Base-by-base conservation (phyloP, 2,329 filamentous ascomycete genomes). In the Cadophora gregata region DNA sequence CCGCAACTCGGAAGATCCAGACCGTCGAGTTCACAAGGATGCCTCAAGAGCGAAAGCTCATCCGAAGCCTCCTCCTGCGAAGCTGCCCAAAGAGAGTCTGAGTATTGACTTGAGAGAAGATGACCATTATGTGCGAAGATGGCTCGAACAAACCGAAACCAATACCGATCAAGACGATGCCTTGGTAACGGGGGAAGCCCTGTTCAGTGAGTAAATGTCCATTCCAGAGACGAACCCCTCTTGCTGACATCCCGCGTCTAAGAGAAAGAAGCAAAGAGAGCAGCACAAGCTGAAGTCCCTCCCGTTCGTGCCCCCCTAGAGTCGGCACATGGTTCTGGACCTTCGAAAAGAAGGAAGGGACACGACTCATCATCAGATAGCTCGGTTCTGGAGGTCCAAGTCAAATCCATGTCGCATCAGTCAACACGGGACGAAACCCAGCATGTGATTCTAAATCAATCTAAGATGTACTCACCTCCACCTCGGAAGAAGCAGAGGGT, bases 131-230 rank as follows among this genome's bases (percentile, higher is more conserved):
- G 65, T 77, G 65, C 67, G 60, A 24, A 70, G 59, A 62, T 77
- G 75, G 75, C 71, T 77, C 62, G 70, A 66, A 27, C 71, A 70
- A 45, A 74, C 67, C n/a, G 65, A 67, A 47, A 58, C 64, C 19
- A 60, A 69, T 42, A 27, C 42, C 42, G 47, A 36, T 63, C n/a
- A 61, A 47, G 10, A 61, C 27, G 12, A 25, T 3, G 21, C 19
- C 38, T 24, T n/a, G n/a, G 42, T 51, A 56, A 33, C 58, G 9
- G 42, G 47, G 29, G 16, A 62, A 6, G 55, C 27, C n/a, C 36
- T 12, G 12, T 27, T 24, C 3, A 36, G 51, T 67, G 50, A 63
- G 65, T 63, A 31, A 31, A 33, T 61, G 33, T 25, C 33, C 14
- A 24, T 25, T 47, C 27, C 27, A 61, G 50, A 42, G 48, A 8